Base-by-base conservation (phyloP, 1,284 basidiomycete species). In the Phlebopus sp. region DNA sequence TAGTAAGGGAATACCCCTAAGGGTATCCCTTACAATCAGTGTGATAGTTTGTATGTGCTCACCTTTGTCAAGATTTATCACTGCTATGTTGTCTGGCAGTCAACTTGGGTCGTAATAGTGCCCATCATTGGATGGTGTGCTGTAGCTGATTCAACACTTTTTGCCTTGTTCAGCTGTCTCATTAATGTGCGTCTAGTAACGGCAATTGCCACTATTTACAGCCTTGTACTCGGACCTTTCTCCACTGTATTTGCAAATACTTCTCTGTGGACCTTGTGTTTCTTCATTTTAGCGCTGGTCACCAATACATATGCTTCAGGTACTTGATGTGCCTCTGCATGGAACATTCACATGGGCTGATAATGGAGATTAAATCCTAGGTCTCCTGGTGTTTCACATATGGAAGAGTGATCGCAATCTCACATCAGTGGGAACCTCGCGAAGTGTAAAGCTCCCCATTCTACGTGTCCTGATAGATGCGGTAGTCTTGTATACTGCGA, bases 31-130 rank as follows among this genome's bases (percentile, higher is more conserved):
- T n/a, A n/a, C n/a, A n/a, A n/a, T n/a, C n/a, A n/a, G n/a, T n/a
- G n/a, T n/a, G n/a, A n/a, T n/a, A n/a, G n/a, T n/a, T 23, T 23
- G 6, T 23, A 23, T 23, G 21, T 23, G 21, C 21, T 23, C 21
- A 23, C 21, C 21, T 23, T 23, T 23, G n/a, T 6, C 21, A 23
- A 59, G 59, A 58, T 62, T 37, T 59, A 61, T 42, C 55, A 56
- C 14, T 61, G 58, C 37, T 61, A 58, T 23, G 50, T 56, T 27
- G 58, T 61, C 14, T 61, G 59, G 59, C 49, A 49, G 29, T 56
- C 54, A 2, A 45, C 41, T 48, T 55, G 45, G n/a, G 41, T 59
- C 23, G 46, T 52, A 18, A 35, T 47, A n/a, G 35, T 58, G 29
- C 59, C 53, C 17, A 19, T 47, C 13, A 10, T 54, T 2, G 23